phyloP scores from a whole-genome alignment of 495 filamentous ascomycete species.

The Neurospora intermedia region DNA sequence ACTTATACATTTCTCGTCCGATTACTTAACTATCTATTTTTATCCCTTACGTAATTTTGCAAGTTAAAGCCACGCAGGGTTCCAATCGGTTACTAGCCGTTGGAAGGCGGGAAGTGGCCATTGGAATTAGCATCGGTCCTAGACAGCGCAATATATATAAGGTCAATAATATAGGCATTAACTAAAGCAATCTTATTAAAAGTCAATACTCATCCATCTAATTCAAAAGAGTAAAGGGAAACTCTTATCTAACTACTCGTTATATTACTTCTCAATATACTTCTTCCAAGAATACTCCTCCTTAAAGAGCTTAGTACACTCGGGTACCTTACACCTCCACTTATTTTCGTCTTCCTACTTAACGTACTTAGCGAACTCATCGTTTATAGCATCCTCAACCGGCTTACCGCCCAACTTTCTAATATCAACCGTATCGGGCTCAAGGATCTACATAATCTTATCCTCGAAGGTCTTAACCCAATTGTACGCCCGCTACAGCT shows the following conservation, averaged over 20 bases:
- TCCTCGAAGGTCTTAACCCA: slow-evolving; percentile 99
- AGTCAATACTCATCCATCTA: neutral
- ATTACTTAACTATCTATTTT: too few relatives aligned
- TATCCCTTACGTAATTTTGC: slow-evolving; percentile 49
- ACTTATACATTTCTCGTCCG: too few relatives aligned
- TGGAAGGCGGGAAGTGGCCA: slow-evolving; percentile 74
- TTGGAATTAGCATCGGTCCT: slow-evolving; percentile 93
- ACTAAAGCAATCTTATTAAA: slow-evolving; percentile 58
- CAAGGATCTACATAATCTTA: slow-evolving; percentile 82
- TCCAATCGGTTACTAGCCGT: slow-evolving; percentile 64
- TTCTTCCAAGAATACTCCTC: slow-evolving; percentile 95
- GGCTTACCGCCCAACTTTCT: slow-evolving; percentile 82
- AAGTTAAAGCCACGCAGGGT: slow-evolving; percentile 90
- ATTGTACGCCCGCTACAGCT: slow-evolving; percentile 89
- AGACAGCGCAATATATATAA: slow-evolving; percentile 82
- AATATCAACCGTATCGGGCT: slow-evolving; percentile 78
- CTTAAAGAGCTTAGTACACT: slow-evolving; percentile 95
- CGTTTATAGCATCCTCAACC: slow-evolving; percentile 71
- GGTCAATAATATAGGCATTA: slow-evolving; percentile 88
- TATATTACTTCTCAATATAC: slow-evolving; percentile 91
- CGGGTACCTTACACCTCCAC: slow-evolving; percentile 89
- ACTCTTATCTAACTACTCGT: slow-evolving; percentile 71
- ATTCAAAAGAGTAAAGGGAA: neutral
- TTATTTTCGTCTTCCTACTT: slow-evolving; percentile 97
- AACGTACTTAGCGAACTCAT: slow-evolving; percentile 76